Percentiles rank a stretch among this genome's conserved stretches.
Evolutionary conservation across 2,329 filamentous ascomycete genomes (phyloP).

Genomic region (Paramyrothecium roridum): DNA sequence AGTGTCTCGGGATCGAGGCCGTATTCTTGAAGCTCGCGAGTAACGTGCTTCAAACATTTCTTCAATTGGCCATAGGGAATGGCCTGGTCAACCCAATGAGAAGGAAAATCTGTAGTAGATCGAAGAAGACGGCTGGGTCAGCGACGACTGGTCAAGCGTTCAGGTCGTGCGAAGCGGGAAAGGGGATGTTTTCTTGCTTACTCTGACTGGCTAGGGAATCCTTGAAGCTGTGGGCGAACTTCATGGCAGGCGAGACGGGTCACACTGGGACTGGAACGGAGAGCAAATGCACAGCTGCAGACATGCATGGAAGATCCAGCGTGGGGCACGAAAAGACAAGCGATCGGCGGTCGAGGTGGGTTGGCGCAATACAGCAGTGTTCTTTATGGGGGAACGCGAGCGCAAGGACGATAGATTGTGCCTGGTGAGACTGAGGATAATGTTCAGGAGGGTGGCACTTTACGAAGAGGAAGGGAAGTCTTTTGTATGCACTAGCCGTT

Average conservation of each 20-base stretch:
- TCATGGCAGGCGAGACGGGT: conserved; percentile 53
- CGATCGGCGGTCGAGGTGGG: too few relatives aligned
- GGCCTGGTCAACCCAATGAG: conserved; percentile 68
- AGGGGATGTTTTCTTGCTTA: conserved; percentile 13
- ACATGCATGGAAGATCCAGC: too few relatives aligned
- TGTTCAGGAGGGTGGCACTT: too few relatives aligned
- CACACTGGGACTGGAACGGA: not conserved
- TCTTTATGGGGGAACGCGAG: too few relatives aligned
- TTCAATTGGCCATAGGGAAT: conserved; percentile 84
- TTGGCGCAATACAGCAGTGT: too few relatives aligned
- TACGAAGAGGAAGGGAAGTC: too few relatives aligned
- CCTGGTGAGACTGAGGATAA: too few relatives aligned
- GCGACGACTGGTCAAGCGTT: not conserved
- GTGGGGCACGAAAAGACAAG: too few relatives aligned
- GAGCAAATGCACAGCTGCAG: too few relatives aligned
- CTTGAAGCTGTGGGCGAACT: conserved; percentile 79
- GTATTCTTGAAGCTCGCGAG: conserved; percentile 64
- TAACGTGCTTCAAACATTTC: conserved; percentile 82
- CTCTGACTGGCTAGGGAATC: conserved; percentile 63
- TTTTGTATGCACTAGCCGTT: too few relatives aligned
- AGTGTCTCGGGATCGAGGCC: conserved; percentile 72
- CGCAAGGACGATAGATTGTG: too few relatives aligned
- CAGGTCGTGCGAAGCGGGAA: not conserved
- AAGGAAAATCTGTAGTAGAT: conserved; percentile 62
- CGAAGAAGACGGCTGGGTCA: not conserved